Percentiles rank a stretch among this genome's conserved stretches.
phyloP scores from a whole-genome alignment of 768 basidiomycete genomes.

The Lactarius vividus region DNA sequence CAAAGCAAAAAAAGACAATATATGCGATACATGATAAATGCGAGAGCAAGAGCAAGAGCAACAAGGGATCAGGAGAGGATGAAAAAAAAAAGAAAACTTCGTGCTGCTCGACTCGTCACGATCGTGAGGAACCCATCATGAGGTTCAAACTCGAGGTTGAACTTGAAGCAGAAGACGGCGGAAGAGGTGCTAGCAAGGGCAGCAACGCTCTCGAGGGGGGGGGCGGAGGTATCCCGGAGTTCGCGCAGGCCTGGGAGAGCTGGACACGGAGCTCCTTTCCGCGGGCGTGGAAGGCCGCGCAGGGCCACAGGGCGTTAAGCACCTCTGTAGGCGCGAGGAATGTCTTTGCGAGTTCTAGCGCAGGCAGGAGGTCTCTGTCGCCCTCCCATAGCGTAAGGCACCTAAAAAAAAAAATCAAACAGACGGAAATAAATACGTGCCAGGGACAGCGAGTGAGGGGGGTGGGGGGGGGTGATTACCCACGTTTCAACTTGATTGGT shows the following conservation, averaged over 20 bases:
- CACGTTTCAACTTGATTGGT: constrained; percentile 63
- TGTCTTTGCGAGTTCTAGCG: constrained; percentile 63
- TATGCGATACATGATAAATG: neutral
- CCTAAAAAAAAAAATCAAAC: constrained; percentile 35
- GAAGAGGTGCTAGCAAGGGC: neutral
- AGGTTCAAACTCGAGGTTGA: neutral
- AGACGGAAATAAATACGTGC: constrained; percentile 2
- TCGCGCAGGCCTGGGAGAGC: constrained; percentile 31
- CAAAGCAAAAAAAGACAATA: too few relatives aligned
- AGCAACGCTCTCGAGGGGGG: constrained; percentile 13
- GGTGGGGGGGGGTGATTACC: constrained; percentile 28
- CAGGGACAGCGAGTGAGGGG: neutral
- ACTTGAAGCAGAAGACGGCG: neutral
- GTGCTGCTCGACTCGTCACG: neutral
- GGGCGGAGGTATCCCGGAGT: constrained; percentile 30
- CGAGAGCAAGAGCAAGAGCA: neutral
- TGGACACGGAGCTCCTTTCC: constrained; percentile 31
- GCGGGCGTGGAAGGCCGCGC: constrained; percentile 32
- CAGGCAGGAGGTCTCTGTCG: constrained; percentile 54
- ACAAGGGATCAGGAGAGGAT: neutral
- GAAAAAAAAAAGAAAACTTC: neutral
- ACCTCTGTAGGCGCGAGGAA: constrained; percentile 63
- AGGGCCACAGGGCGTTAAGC: constrained; percentile 70
- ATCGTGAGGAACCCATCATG: neutral
- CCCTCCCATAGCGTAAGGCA: constrained; percentile 66